These are phyloP conservation scores for Ceratocystis lukuohia DNA, from an alignment of 2,329 filamentous ascomycete genomes.

Conservation along the genomic window DNA sequence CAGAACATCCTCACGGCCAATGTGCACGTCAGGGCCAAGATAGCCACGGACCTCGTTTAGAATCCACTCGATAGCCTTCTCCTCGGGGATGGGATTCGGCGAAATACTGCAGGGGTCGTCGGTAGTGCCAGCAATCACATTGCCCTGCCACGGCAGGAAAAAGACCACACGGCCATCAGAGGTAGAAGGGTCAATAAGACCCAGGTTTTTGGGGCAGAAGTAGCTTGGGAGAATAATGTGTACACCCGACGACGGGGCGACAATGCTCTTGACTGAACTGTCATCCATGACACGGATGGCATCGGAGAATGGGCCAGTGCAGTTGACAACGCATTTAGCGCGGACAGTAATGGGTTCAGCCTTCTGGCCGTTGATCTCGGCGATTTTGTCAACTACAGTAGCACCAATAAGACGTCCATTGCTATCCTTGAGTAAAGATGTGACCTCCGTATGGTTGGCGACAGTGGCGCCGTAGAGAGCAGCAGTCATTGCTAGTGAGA, in stretches of 20 bases:
- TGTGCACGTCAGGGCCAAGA: constrained; percentile 69
- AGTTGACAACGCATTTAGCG: constrained; percentile 75
- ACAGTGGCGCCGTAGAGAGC: constrained; percentile 76
- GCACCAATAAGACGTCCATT: constrained; percentile 63
- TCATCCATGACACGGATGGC: constrained; percentile 78
- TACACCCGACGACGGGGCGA: constrained; percentile 72
- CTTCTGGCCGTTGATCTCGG: constrained; percentile 46
- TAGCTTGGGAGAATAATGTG: constrained; percentile 81
- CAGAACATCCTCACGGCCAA: constrained; percentile 74
- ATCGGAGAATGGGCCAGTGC: constrained; percentile 78
- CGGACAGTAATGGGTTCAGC: constrained; percentile 54
- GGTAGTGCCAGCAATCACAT: constrained; percentile 81
- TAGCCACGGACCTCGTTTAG: constrained; percentile 71
- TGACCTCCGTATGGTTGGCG: constrained; percentile 74
- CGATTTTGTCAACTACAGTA: constrained; percentile 55
- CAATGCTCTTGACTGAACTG: constrained; percentile 56
- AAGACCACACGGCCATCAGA: constrained; percentile 85
- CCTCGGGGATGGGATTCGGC: constrained; percentile 60
- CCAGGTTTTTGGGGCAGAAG: constrained; percentile 75
- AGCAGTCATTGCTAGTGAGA: constrained; percentile 75
- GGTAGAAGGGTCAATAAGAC: constrained; percentile 71
- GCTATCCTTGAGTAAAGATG: constrained; percentile 58
- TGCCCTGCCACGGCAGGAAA: constrained; percentile 87
- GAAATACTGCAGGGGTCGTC: constrained; percentile 63
- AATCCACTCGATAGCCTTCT: constrained; percentile 82